Base-by-base conservation (phyloP, 345 rosid genomes). In the Acer saccharum region DNA sequence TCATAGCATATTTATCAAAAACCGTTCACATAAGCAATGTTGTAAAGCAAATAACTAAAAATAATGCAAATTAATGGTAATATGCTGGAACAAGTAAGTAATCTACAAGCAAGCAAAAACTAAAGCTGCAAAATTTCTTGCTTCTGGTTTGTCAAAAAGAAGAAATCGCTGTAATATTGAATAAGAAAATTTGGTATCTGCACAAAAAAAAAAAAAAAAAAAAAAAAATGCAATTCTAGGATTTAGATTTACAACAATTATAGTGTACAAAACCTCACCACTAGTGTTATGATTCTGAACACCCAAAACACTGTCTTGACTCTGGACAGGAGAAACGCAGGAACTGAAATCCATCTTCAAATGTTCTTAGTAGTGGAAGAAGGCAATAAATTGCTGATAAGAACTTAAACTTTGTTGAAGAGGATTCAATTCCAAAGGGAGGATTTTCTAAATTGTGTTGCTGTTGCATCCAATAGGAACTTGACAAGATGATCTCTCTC, bases 381-480 rank as follows among this genome's bases (percentile, higher is more conserved):
- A 65, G 16, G 16, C 55, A 9, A 23, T 11, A 57, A 27, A n/a
- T 12, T 46, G 77, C 69, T 20, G 17, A 21, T 25, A 3, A 20
- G 68, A 77, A 69, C 60, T 29, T 61, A 58, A n/a, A 3, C 41
- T 25, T 79, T 58, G 39, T 62, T n/a, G 27, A 41, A 69, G 67
- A 43, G 16, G 12, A 71, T 61, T 83, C 88, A 87, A 84, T 39
- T 86, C 98, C 99, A 92, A 73, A 95, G 83, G 6, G 82, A 84
- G 13, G 94, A 94, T 78, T 91, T 91, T 78, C 93, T 83, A 75
- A 91, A 95, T 69, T 91, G 98, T 43, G 88, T 85, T 27, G 89
- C 89, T 84, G 88, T 88, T 21, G 90, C 97, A 80, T 88, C 89
- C 79, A 83, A 77, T 48, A 95, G 85, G 84, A 95, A 95, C 81